Base-by-base conservation (phyloP, 2,329 filamentous ascomycete genomes). In the Aspergillus jensenii region DNA sequence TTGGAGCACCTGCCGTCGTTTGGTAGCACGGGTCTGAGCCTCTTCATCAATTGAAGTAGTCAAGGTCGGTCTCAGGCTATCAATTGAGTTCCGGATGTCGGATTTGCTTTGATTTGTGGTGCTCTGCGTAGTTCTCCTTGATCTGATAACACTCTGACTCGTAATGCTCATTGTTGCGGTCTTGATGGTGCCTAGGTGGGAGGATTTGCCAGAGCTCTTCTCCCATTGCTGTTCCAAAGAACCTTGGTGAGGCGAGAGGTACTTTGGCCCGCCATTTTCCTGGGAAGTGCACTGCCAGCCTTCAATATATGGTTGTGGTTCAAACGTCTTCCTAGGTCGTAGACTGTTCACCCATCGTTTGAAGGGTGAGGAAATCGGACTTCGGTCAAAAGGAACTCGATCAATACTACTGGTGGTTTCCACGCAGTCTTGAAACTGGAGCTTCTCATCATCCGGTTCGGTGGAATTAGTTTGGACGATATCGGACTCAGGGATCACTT, bases 151-250 rank as follows among this genome's bases (percentile, higher is more conserved):
- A 73, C 90, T 96, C 64, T 85, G 82, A 66, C 88, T 91, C 48
- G 87, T 84, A 59, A 93, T 79, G 59, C 91, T 96, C 59, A 91
- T 81, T 59, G 89, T 93, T 52, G 90, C 89, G 61, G 91, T 95
- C 71, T 89, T 91, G 65, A 96, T 83, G 15, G 86, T 88, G n/a
- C 87, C 86, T 40, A 97, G 85, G 68, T 93, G 92, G 2, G 84
- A 89, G 59, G 90, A 86, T 0, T 92, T 96, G 6, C 90, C 91
- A 1, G 90, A 90, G 2, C 88, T 89, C 7, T 84, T 86, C 55
- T 85, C 82, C 58, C 83, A 80, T 65, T 82, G 81, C 50, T 65
- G 67, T 39, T 71, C 65, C 31, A 67, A 67, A 4, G 63, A 59
- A 40, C 56, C 60, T 48, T 62, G 65, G 49, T 67, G 64, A 39